Evolutionary conservation across 257 asterid species (phyloP), one percentile per base, ranked within the genome.

Genomic region (Anisodus acutangulus): DNA sequence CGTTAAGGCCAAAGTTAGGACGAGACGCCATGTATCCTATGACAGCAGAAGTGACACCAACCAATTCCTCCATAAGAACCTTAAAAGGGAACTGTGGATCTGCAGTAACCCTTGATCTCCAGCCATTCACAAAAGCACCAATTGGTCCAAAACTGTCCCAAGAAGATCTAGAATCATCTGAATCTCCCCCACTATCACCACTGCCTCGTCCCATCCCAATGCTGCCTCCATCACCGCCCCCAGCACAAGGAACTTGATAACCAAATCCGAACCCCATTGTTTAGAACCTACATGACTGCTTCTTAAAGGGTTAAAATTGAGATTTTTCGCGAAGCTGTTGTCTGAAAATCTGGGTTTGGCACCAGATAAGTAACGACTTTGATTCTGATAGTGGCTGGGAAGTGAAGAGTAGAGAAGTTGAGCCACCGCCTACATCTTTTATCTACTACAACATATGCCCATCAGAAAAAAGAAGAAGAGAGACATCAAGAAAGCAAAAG

Each of bases 21-120:
- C 98, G 97, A 0, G 97, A 90, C 0, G 98, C 95, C 98, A 95
- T 95, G 93, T 94, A 98, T 1, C 98, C 98, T 9, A 94, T 79
- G 49, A 93, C 97, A 53, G 95, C 92, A n/a, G 98, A 84, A 22
- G 89, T 94, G 47, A 95, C 97, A 26, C 98, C 98, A 3, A 94
- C 98, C 85, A 95, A 76, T 82, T 95, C 98, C 82, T 95, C 98
- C 98, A 95, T 95, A 13, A 94, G 89, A 70, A 95, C 97, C 90
- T 95, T 95, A 86, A 95, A 95, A 0, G 98, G 97, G 86, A 95
- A 95, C 58, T 94, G 98, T 1, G 98, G 94, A 88, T 95, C 99
- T 0, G 98, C 97, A 11, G 92, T 91, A 85, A 95, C 99, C 85
- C 99, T 89, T 4, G 97, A 91, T 88, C 97, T 91, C 99, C 99